Evolutionary conservation across 345 rosid genomes (phyloP).

Genomic region (Corchorus capsularis): DNA sequence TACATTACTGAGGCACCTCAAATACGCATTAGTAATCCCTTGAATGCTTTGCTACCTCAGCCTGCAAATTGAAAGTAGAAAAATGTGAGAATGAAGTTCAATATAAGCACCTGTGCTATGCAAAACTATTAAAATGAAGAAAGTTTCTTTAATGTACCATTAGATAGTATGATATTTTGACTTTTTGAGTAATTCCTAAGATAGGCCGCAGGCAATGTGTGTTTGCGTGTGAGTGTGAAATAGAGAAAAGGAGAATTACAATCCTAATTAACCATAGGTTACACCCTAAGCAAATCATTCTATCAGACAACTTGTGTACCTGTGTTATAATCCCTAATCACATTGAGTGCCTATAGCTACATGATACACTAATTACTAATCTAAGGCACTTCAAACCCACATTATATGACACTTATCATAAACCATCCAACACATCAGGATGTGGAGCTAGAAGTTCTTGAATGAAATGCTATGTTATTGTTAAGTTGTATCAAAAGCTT

Average conservation of each 20-base stretch:
- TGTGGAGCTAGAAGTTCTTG: too few species aligned
- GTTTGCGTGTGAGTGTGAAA: background rate
- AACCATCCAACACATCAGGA: too few species aligned
- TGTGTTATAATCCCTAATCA: background rate
- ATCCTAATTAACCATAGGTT: background rate
- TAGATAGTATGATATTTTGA: background rate
- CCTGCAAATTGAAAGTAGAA: slow-evolving; percentile 31
- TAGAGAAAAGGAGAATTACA: background rate
- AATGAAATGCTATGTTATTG: background rate
- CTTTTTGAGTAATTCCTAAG: background rate
- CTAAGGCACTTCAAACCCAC: too few species aligned
- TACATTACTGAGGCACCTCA: background rate
- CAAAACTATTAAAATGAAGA: background rate
- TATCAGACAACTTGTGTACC: background rate
- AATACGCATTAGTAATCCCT: slow-evolving; percentile 37
- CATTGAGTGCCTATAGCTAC: background rate
- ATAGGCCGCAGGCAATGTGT: background rate
- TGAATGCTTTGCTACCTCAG: slow-evolving; percentile 49
- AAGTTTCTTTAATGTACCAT: too few species aligned
- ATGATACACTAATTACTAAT: too few species aligned
- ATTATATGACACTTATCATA: too few species aligned
- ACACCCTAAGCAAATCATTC: background rate
- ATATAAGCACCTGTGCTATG: background rate
- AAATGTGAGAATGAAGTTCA: background rate
- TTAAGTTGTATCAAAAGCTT: background rate